Conservation (phyloP, 2,329 filamentous ascomycete species). For the Aureobasidium subglaciale region DNA sequence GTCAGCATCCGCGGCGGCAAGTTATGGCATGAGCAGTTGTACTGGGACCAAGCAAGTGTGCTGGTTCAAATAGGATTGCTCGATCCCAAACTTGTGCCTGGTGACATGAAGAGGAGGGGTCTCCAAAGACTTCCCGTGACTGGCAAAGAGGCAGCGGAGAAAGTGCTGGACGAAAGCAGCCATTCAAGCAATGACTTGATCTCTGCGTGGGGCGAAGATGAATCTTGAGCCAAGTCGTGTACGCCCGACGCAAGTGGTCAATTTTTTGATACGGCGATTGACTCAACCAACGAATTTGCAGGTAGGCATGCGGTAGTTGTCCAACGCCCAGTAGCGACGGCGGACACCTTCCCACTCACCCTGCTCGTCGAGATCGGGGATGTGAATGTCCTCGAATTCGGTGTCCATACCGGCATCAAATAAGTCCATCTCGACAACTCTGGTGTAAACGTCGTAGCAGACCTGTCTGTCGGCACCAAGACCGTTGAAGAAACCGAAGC, state of each 20-base stretch:
- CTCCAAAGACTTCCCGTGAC: conserved; percentile 35
- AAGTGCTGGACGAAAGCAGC: conserved; percentile 35
- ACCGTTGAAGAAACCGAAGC: conserved; percentile 61
- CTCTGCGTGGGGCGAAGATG: conserved; percentile 25
- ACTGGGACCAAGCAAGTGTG: conserved; percentile 55
- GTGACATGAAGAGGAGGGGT: conserved; percentile 34
- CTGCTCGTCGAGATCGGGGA: conserved; percentile 62
- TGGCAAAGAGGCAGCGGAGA: conserved; percentile 35
- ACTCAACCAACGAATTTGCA: conserved; percentile 64
- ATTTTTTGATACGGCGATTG: not conserved
- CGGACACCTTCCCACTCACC: conserved; percentile 85
- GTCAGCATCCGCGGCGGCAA: conserved; percentile 47
- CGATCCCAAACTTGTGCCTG: conserved; percentile 47
- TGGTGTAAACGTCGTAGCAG: conserved; percentile 93
- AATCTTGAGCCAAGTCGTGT: not conserved
- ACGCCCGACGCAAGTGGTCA: conserved; percentile 12
- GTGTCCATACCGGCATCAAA: conserved; percentile 84
- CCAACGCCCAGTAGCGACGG: conserved; percentile 82
- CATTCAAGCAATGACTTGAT: conserved; percentile 36
- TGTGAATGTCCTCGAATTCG: conserved; percentile 71
- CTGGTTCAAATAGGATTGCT: conserved; percentile 50
- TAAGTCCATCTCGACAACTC: conserved; percentile 84
- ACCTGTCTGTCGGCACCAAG: conserved; percentile 86
- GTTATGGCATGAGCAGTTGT: conserved; percentile 50
- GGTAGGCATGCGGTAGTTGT: conserved; percentile 66